A percentile compares a stretch with the other conserved stretches of the same genome.
These are phyloP conservation scores for Mytilinidion resinicola DNA, from an alignment of 495 filamentous ascomycete species.

Conservation along the genomic window DNA sequence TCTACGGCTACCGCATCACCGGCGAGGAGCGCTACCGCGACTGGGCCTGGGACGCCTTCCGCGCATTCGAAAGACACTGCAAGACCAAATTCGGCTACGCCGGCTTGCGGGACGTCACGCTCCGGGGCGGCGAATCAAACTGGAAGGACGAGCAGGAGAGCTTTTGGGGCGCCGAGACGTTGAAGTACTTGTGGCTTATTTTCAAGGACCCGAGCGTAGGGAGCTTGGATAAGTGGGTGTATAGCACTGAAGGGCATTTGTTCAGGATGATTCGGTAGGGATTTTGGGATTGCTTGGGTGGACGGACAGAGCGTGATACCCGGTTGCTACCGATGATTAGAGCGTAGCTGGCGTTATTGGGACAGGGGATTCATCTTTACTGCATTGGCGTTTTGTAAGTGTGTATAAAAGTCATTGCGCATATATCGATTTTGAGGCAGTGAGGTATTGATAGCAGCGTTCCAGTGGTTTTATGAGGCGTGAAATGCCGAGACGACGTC, in stretches of 20 bases:
- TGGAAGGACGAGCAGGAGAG: conserved; percentile 26
- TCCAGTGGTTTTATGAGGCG: no score
- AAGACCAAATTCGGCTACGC: conserved; percentile 35
- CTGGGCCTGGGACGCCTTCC: conserved; percentile 33
- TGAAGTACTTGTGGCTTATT: conserved; percentile 30
- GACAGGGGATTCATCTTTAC: background rate
- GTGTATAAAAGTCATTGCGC: no score
- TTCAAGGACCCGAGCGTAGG: conserved; percentile 22
- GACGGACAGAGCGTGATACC: no score
- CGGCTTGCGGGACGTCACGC: conserved; percentile 32
- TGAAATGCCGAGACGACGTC: no score
- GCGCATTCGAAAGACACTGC: conserved; percentile 29
- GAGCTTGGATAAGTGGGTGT: conserved; percentile 32
- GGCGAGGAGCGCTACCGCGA: conserved; percentile 27
- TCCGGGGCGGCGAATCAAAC: conserved; percentile 4
- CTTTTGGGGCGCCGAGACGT: conserved; percentile 29
- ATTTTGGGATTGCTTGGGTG: background rate
- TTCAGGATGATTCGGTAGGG: conserved; percentile 27
- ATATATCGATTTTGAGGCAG: no score
- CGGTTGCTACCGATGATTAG: no score
- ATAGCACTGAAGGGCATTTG: conserved; percentile 29
- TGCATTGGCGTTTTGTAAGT: no score
- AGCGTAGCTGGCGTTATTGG: background rate
- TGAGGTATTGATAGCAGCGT: no score
- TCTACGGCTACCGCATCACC: conserved; percentile 34